Evolutionary conservation across 2,329 filamentous ascomycete genomes (phyloP).

Genomic region (Colletotrichum tropicale): DNA sequence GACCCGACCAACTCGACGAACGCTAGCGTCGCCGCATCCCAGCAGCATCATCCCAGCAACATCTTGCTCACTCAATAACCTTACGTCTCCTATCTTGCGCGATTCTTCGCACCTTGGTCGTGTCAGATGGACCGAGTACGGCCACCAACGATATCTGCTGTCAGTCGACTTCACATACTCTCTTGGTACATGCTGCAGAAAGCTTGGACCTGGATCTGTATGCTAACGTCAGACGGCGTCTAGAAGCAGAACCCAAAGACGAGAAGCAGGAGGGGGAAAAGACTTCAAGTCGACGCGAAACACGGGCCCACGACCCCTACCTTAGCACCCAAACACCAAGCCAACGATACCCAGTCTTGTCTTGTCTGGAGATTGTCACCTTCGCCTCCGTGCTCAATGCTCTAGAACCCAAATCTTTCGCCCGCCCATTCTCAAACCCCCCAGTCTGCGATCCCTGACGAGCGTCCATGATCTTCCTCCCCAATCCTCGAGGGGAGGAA

Average conservation of each 20-base stretch:
- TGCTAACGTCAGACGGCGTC: background rate
- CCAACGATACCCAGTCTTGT: background rate
- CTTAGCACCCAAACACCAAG: background rate
- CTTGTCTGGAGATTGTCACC: constrained; percentile 7
- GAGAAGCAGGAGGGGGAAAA: background rate
- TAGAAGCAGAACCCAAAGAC: background rate
- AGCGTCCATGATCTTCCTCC: background rate
- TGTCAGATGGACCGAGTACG: background rate
- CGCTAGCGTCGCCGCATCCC: background rate
- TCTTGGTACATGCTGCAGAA: background rate
- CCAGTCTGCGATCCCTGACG: background rate
- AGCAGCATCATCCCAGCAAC: background rate
- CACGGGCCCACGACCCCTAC: constrained; percentile 9
- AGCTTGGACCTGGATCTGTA: background rate
- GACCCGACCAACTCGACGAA: background rate
- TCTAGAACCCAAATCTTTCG: background rate
- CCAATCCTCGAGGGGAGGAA: background rate
- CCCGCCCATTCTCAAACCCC: background rate
- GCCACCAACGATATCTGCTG: background rate
- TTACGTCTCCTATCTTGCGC: background rate
- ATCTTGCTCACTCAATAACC: background rate
- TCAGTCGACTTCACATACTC: background rate
- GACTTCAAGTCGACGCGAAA: constrained; percentile 7
- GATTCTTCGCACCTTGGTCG: background rate
- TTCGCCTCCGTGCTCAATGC: constrained; percentile 14